Conservation (phyloP, 148 eudicot genomes). For the Nepenthes mirabilis region DNA sequence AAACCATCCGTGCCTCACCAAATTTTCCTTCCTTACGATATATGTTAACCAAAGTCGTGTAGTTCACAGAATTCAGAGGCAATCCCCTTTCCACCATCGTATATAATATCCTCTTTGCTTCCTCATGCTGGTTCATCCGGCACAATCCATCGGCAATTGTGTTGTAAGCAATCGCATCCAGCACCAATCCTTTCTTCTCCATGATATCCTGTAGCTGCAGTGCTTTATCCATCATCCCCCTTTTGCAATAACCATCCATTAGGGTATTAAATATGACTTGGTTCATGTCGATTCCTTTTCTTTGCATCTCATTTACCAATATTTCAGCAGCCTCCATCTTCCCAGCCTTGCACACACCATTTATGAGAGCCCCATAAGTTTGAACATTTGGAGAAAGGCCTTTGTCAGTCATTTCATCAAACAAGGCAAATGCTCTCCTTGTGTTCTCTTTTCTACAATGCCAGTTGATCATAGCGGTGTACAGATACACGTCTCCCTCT, state of each 20-base stretch:
- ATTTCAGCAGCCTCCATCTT: slow-evolving; percentile 56
- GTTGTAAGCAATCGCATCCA: slow-evolving; percentile 45
- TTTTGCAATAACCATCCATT: slow-evolving; percentile 63
- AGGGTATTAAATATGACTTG: slow-evolving; percentile 53
- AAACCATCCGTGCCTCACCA: slow-evolving; percentile 49
- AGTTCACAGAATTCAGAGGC: slow-evolving; percentile 35
- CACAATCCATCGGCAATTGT: slow-evolving; percentile 60
- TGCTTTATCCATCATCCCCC: slow-evolving; percentile 64
- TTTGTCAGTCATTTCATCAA: slow-evolving; percentile 63
- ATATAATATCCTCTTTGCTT: slow-evolving; percentile 50
- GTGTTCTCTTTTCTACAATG: slow-evolving; percentile 36
- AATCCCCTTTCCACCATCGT: slow-evolving; percentile 63
- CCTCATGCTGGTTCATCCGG: slow-evolving; percentile 48
- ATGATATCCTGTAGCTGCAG: slow-evolving; percentile 32
- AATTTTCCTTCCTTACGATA: slow-evolving; percentile 67
- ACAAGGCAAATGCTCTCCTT: slow-evolving; percentile 51
- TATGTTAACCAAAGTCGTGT: slow-evolving; percentile 56
- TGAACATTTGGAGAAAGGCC: slow-evolving; percentile 51
- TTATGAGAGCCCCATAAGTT: slow-evolving; percentile 59
- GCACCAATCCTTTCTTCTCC: slow-evolving; percentile 57
- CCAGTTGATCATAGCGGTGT: slow-evolving; percentile 50
- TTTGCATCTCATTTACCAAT: slow-evolving; percentile 67
- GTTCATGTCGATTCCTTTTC: slow-evolving; percentile 53
- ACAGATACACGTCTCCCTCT: slow-evolving; percentile 38
- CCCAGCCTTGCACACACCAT: slow-evolving; percentile 72